phyloP scores from a whole-genome alignment of 2,329 filamentous ascomycete species.

The Uncinocarpus reesii region DNA sequence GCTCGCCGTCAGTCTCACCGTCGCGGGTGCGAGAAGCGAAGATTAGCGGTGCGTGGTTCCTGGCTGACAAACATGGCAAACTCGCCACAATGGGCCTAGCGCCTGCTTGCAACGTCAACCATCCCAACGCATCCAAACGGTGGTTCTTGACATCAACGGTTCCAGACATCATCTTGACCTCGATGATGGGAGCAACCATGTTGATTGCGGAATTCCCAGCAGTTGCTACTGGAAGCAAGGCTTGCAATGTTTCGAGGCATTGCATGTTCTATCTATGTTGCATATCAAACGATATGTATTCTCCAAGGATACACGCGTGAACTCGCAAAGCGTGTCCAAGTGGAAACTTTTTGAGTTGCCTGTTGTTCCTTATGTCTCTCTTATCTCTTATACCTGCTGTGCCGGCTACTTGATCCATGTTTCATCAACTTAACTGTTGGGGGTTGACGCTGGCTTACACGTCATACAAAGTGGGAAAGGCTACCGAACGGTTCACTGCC shows the following conservation, averaged over 20 bases:
- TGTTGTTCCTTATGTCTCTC: not conserved
- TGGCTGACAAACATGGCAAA: not conserved
- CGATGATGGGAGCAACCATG: not conserved
- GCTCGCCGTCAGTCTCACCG: not conserved
- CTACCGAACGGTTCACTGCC: not conserved
- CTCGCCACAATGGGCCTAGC: not conserved
- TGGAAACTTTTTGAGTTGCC: not conserved
- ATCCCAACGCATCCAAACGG: too few species aligned
- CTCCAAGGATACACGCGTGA: too few species aligned
- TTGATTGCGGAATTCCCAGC: not conserved
- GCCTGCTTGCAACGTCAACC: not conserved
- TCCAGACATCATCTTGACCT: not conserved
- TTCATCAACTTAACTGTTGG: not conserved
- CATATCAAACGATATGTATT: too few species aligned
- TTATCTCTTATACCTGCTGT: not conserved
- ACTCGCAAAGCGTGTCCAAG: too few species aligned
- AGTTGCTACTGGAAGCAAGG: too few species aligned
- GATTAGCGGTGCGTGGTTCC: not conserved
- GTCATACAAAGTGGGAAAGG: constrained; percentile 1
- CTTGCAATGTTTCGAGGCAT: not conserved
- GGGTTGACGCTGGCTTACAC: not conserved
- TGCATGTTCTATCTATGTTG: not conserved
- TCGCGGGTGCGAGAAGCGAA: not conserved
- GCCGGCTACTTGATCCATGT: constrained; percentile 5
- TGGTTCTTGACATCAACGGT: too few species aligned